Conservation (phyloP, 345 rosid genomes). For the Psidium guajava region DNA sequence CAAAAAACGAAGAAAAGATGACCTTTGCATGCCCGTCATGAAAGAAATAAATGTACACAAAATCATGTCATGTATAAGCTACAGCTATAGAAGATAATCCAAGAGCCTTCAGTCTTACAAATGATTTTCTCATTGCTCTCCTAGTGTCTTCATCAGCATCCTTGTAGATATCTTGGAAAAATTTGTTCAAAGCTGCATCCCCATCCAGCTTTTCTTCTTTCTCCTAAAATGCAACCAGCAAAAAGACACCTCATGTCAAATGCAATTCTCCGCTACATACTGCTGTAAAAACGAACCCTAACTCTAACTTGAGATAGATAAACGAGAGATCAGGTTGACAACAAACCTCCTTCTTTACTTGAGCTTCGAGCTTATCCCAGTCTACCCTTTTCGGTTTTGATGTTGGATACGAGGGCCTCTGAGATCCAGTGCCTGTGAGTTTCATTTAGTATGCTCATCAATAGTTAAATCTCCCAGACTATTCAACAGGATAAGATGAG, state of each 20-base stretch:
- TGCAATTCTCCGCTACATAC: neutral
- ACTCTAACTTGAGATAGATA: neutral
- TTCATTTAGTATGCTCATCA: neutral
- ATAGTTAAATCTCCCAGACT: neutral
- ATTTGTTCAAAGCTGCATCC: constrained; percentile 90
- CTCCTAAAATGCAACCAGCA: constrained; percentile 40
- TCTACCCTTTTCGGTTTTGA: constrained; percentile 51
- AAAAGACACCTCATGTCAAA: neutral
- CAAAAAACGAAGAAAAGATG: neutral
- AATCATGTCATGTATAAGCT: neutral
- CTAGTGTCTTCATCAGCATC: constrained; percentile 80
- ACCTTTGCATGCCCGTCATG: neutral
- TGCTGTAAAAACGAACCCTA: neutral
- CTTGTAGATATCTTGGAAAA: constrained; percentile 72
- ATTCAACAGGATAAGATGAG: neutral
- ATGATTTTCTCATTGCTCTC: constrained; percentile 93
- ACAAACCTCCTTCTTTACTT: constrained; percentile 67
- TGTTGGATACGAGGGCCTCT: constrained; percentile 66
- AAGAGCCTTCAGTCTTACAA: constrained; percentile 38
- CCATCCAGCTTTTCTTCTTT: constrained; percentile 94
- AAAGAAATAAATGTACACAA: neutral
- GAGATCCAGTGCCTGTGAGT: constrained; percentile 19
- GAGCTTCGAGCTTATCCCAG: constrained; percentile 91
- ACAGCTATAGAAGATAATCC: neutral
- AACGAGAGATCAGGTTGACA: neutral